Evolutionary conservation across 805 yeast genomes (phyloP).

Genomic region (Saturnispora saitoi): DNA sequence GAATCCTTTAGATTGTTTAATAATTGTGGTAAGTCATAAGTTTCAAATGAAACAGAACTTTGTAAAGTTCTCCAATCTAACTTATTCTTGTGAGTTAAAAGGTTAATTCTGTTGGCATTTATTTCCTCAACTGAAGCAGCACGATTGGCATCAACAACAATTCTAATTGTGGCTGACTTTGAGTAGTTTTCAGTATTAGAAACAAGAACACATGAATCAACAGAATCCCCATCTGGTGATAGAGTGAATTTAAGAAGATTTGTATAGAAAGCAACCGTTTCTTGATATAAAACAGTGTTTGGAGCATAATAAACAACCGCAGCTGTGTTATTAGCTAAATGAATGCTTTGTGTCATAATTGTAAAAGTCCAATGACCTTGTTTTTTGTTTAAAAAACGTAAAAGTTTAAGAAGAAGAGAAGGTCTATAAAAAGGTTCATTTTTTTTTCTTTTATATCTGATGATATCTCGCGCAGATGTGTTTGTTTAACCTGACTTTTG

Average conservation of each 20-base stretch:
- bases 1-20: slow-evolving; percentile 28
- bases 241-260: slow-evolving; percentile 32
- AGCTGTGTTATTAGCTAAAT: slow-evolving; percentile 48
- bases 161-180: slow-evolving; percentile 18
- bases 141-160: slow-evolving; percentile 20
- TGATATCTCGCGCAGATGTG: slow-evolving; percentile 2
- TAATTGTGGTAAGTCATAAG: slow-evolving; percentile 32
- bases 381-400: neutral
- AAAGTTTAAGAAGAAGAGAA: neutral
- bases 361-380: neutral
- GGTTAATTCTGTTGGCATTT: slow-evolving; percentile 21
- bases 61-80: slow-evolving; percentile 46
- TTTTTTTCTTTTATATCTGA: neutral
- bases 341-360: slow-evolving; percentile 3
- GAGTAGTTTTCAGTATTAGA: slow-evolving; percentile 20
- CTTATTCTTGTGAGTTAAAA: slow-evolving; percentile 22
- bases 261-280: slow-evolving; percentile 51
- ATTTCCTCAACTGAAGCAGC: slow-evolving; percentile 23
- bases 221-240: slow-evolving; percentile 13
- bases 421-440: neutral
- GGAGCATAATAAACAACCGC: slow-evolving; percentile 47
- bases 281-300: slow-evolving; percentile 32
- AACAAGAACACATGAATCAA: slow-evolving; percentile 27
- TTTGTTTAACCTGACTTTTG: slow-evolving; percentile 4
- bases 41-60: slow-evolving; percentile 38